Evolutionary conservation across 129 eudicot species (phyloP), one percentile per base, ranked within the genome.

Genomic region (Flaveria trinervia): DNA sequence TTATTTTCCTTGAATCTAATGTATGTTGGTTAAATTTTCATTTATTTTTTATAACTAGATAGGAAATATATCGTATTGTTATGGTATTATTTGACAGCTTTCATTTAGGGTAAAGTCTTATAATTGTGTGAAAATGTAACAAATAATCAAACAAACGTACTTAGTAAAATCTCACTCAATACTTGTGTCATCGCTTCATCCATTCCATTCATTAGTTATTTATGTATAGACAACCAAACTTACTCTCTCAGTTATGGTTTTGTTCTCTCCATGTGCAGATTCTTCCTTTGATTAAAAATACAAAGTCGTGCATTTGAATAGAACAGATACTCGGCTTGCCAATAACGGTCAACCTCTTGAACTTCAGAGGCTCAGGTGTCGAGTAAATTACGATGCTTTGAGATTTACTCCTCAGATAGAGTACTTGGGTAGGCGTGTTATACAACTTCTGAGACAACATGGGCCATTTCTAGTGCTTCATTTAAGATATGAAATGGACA

Each of bases 401-500:
- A 89, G 76, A 81, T 93, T 93, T 73, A 93, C 97, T n/a, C 71
- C 90, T 62, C 97, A 86, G 62, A 94, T 94, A 71, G 97, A 94
- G 78, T 88, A 91, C 79, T 78, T 94, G 75, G 92, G 96, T 3
- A 84, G 80, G 80, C 86, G 85, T 74, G 90, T 89, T 20, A 83
- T 94, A 25, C 83, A 83, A 52, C 79, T 91, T 54, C 74, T 94
- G 15, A 87, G 96, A 68, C 83, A 89, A 79, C 84, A 84, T 8
- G 97, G 98, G 73, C 92, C 93, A 7, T 94, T 91, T 81, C 59
- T 94, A 36, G 97, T 94, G 20, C 98, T 94, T 74, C 98, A 94
- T 78, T 87, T 94, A 46, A 81, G 98, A 81, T 94, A 90, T 16
- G 98, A 94, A 85, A 94, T 90, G 98, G 98, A 94, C 67, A 94